These are phyloP conservation scores for Cyberlindnera maritima DNA, from an alignment of 805 yeast genomes.

Conservation along the genomic window DNA sequence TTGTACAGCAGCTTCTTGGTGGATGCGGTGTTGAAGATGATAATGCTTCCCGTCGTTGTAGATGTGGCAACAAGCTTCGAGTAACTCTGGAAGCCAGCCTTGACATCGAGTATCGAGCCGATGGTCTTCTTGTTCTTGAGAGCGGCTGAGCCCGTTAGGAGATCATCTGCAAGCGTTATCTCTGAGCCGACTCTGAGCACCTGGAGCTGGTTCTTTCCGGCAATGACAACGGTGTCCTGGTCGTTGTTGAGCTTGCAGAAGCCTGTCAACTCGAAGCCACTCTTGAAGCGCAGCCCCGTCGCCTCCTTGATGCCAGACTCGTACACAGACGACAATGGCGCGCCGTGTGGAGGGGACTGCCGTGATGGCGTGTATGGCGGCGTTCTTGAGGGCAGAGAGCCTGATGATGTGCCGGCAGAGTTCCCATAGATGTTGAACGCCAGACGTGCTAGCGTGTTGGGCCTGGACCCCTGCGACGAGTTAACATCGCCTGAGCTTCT, in stretches of 20 bases:
- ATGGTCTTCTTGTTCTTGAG: constrained; percentile 33
- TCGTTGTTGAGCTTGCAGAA: constrained; percentile 22
- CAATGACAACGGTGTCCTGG: constrained; percentile 33
- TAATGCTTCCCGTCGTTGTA: constrained; percentile 47
- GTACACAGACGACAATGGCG: constrained; percentile 6
- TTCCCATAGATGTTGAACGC: constrained; percentile 59
- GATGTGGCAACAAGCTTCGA: constrained; percentile 42
- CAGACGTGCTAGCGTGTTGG: constrained; percentile 43
- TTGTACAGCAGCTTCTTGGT: constrained; percentile 29
- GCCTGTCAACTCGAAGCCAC: constrained; percentile 31
- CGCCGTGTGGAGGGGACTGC: constrained; percentile 21
- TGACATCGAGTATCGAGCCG: constrained; percentile 42
- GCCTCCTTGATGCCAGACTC: constrained; percentile 4
- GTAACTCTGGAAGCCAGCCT: constrained; percentile 40
- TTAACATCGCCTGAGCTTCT: constrained; percentile 5
- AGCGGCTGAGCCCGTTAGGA: constrained; percentile 27
- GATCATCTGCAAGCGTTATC: constrained; percentile 35
- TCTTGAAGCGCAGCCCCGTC: constrained; percentile 27
- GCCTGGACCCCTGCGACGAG: constrained; percentile 21
- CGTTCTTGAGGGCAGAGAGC: constrained; percentile 19
- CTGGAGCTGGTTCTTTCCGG: constrained; percentile 42
- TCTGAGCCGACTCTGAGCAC: constrained; percentile 31
- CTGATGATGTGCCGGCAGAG: constrained; percentile 21
- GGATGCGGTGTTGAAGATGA: constrained; percentile 29
- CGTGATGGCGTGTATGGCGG: constrained; percentile 12